Percentiles rank a stretch among this genome's conserved stretches.
Conservation (phyloP, 1,284 basidiomycete species). For the Ceratobasidium sp. region DNA sequence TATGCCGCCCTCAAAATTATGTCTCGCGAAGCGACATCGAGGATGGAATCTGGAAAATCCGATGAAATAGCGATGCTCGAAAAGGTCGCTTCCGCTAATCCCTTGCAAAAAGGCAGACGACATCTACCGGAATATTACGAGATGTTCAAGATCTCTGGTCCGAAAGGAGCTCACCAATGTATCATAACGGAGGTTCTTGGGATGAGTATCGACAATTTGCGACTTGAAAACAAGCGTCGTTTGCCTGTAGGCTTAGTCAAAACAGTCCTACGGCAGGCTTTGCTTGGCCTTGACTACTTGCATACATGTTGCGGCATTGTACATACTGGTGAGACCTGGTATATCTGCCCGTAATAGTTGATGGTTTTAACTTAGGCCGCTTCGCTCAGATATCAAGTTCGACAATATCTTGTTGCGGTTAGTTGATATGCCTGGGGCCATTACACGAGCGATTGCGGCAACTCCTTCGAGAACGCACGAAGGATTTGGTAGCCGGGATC, state of each 20-base stretch:
- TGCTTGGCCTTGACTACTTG: conserved; percentile 97
- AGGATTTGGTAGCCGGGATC: background rate
- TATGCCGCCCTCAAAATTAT: conserved; percentile 7
- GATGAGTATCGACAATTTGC: background rate
- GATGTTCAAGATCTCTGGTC: background rate
- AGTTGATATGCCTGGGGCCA: background rate
- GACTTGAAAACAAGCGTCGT: conserved; percentile 61
- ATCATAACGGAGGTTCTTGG: conserved; percentile 14
- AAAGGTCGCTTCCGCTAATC: conserved; percentile 4
- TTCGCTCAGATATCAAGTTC: conserved; percentile 82
- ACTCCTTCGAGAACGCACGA: background rate
- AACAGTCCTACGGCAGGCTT: conserved; percentile 96
- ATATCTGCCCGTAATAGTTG: background rate
- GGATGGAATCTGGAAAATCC: background rate
- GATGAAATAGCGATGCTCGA: conserved; percentile 13
- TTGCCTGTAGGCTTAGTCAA: conserved; percentile 94
- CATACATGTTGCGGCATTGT: conserved; percentile 96
- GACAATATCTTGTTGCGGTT: conserved; percentile 91
- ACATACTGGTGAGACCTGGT: conserved; percentile 71
- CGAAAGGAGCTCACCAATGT: background rate
- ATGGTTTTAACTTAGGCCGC: background rate
- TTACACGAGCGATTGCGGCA: no score
- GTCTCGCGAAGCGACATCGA: conserved; percentile 4
- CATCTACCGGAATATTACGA: conserved; percentile 7
- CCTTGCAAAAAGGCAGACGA: background rate